Evolutionary conservation across 352 stramenopile genomes (phyloP), one percentile per base, ranked within the genome.

Genomic region (Thalassiosira gravida): DNA sequence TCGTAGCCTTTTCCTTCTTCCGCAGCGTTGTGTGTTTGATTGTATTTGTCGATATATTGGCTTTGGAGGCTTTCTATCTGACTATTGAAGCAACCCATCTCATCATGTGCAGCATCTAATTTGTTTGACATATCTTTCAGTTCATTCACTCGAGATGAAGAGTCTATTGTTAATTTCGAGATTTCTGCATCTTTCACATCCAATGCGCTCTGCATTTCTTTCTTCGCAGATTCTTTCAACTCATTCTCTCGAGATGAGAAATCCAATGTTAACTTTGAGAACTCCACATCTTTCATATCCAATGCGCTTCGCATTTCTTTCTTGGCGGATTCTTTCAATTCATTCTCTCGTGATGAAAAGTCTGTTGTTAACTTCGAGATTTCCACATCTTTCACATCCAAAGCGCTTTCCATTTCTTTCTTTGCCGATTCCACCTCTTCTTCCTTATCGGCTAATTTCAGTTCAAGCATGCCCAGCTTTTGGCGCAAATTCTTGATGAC

Each of bases 61-160:
- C 20, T 53, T 56, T 64, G 20, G 25, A 82, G 25, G 18, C 32
- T 49, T 42, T 74, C 57, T 8, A 81, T 0, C 46, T 75, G 52
- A 25, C 32, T 61, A 63, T 58, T 59, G 65, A 72, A 63, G 18
- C 32, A 62, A 2, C 24, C 52, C 37, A 67, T 50, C 68, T 67
- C 57, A 57, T 65, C 39, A 46, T 73, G 57, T 22, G 46, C 59
- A 35, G 47, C 47, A 46, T 80, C 73, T 47, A 80, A 56, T 42
- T 90, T 73, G 27, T 53, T 68, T 18, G 66, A 78, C 11, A 85
- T 61, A 32, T 79, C 27, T 22, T 71, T 68, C n/a, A 87, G 52
- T 32, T 77, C 42, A 5, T 77, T 62, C 61, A 69, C 67, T 77
- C 64, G 53, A 20, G 44, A 35, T 46, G 1, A 76, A 24, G 11